Conservation (phyloP, 495 filamentous ascomycete species). For the Geopyxis carbonaria region DNA sequence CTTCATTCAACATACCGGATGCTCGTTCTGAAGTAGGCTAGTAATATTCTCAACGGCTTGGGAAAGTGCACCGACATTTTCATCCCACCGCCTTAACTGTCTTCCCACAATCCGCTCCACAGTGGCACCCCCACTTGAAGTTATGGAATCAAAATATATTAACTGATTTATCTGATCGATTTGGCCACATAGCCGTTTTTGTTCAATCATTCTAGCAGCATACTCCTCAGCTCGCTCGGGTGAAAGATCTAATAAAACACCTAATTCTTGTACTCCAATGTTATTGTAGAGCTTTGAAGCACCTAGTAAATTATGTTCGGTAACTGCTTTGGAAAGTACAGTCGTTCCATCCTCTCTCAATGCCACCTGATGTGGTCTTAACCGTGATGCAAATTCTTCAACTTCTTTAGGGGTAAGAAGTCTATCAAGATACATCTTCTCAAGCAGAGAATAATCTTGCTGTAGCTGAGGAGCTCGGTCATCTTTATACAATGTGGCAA, state of each 20-base stretch:
- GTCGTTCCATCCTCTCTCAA: slow-evolving; percentile 76
- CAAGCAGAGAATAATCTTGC: slow-evolving; percentile 64
- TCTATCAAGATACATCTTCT: slow-evolving; percentile 94
- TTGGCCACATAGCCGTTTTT: slow-evolving; percentile 63
- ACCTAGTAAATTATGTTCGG: slow-evolving; percentile 86
- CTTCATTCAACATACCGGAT: slow-evolving; percentile 37
- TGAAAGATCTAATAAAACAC: slow-evolving; percentile 55
- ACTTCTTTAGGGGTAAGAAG: slow-evolving; percentile 67
- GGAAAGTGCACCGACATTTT: slow-evolving; percentile 64
- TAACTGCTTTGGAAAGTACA: slow-evolving; percentile 82
- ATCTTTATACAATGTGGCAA: slow-evolving; percentile 84
- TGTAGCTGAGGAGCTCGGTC: slow-evolving; percentile 59
- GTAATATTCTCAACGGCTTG: slow-evolving; percentile 82
- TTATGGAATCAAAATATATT: slow-evolving; percentile 48
- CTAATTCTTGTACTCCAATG: slow-evolving; percentile 65
- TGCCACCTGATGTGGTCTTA: slow-evolving; percentile 78
- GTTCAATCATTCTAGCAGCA: slow-evolving; percentile 88
- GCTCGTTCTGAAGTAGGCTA: slow-evolving; percentile 50
- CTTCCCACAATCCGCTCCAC: slow-evolving; percentile 41
- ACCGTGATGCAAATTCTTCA: slow-evolving; percentile 58
- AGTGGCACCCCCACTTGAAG: slow-evolving; percentile 36
- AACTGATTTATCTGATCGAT: slow-evolving; percentile 89
- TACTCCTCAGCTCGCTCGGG: slow-evolving; percentile 76
- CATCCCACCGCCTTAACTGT: slow-evolving; percentile 74
- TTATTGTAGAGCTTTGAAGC: slow-evolving; percentile 78